A percentile compares a stretch with the other conserved stretches of the same genome.
Conservation (phyloP, 805 yeast genomes). For the Ogataea philodendri region DNA sequence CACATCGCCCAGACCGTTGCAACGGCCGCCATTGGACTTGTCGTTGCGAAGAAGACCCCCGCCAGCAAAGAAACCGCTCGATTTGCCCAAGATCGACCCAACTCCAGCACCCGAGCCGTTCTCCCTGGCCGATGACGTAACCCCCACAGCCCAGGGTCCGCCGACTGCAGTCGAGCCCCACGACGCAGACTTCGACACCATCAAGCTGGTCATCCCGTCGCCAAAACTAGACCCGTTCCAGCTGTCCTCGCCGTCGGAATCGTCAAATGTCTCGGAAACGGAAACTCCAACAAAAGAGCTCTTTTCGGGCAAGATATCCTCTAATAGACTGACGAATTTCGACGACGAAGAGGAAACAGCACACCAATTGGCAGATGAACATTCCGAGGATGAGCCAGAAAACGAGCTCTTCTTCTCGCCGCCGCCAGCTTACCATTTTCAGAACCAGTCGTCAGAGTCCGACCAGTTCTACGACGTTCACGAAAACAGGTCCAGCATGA, state of each 20-base stretch:
- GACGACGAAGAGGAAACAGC: constrained; percentile 1
- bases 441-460: constrained; percentile 6
- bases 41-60: constrained; percentile 23
- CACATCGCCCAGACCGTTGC: constrained; percentile 13
- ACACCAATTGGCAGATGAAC: background rate
- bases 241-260: background rate
- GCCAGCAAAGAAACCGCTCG: no score
- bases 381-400: background rate
- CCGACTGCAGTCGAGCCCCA: no score
- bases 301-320: constrained; percentile 3
- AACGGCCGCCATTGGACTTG: constrained; percentile 18
- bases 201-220: background rate
- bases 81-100: no score
- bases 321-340: constrained; percentile 2
- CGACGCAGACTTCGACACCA: background rate
- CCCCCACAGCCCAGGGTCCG: no score
- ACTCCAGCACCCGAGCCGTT: no score
- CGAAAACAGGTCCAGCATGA: constrained; percentile 14
- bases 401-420: constrained; percentile 2
- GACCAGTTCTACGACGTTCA: constrained; percentile 18
- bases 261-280: background rate
- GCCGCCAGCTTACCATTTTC: constrained; percentile 4
- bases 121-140: no score
- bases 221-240: background rate
- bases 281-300: constrained; percentile 6